Conservation (phyloP, 176 grass and related monocot species). For the Puya raimondii region DNA sequence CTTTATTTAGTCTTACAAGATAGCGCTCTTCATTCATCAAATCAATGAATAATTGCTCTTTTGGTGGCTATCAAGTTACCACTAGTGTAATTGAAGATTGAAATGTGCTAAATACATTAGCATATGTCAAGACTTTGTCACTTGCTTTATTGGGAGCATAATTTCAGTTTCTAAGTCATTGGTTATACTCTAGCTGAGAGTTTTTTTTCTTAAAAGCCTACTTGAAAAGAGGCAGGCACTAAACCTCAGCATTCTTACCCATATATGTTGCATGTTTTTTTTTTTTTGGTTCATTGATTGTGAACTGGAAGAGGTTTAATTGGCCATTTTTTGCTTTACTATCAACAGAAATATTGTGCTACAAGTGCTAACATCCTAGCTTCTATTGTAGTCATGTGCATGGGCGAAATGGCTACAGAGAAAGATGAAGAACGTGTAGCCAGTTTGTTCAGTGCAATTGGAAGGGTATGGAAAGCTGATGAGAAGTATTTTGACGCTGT, state of each 20-base stretch:
- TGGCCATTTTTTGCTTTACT: neutral
- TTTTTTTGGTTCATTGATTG: neutral
- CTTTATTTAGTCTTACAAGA: neutral
- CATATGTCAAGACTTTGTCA: too few species aligned
- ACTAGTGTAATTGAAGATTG: too few species aligned
- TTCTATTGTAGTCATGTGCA: constrained; percentile 60
- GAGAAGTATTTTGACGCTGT: constrained; percentile 98
- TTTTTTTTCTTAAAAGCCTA: neutral
- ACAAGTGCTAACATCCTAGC: constrained; percentile 15
- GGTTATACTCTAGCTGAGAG: neutral
- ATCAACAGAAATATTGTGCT: neutral
- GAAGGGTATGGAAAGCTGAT: constrained; percentile 94
- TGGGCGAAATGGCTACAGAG: constrained; percentile 71
- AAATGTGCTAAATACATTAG: too few species aligned
- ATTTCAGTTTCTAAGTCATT: neutral
- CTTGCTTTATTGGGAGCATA: neutral
- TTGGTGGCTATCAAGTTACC: neutral
- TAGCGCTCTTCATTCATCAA: neutral
- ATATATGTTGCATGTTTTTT: neutral
- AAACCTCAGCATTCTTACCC: neutral
- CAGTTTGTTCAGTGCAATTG: constrained; percentile 71
- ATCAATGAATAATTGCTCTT: neutral
- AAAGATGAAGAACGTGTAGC: constrained; percentile 63
- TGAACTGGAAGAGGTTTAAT: neutral
- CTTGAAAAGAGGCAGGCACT: neutral